Evolutionary conservation across 345 rosid genomes (phyloP).

Genomic region (Rhodomyrtus tomentosa): DNA sequence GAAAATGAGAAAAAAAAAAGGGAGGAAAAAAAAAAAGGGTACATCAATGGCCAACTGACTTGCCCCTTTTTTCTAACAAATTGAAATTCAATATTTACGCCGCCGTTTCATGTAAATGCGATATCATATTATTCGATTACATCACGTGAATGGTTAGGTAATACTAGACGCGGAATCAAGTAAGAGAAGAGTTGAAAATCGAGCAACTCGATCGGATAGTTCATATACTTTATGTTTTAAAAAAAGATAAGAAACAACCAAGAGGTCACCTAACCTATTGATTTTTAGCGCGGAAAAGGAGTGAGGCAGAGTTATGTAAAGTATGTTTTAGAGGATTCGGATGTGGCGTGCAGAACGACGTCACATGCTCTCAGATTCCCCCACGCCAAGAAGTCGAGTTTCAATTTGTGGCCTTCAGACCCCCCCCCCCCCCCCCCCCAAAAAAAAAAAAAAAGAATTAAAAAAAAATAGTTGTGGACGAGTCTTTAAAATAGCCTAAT

Average conservation of each 20-base stretch:
- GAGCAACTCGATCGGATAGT: not conserved
- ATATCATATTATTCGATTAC: not conserved
- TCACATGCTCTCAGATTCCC: not conserved
- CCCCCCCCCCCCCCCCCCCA: too few species aligned
- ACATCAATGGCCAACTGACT: too few species aligned
- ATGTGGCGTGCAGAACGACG: not conserved
- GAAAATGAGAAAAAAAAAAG: too few species aligned
- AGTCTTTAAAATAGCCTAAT: not conserved
- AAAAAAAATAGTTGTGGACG: too few species aligned
- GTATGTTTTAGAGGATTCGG: not conserved
- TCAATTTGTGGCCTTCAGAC: not conserved
- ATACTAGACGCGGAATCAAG: not conserved
- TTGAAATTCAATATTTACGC: not conserved
- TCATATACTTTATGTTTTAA: not conserved
- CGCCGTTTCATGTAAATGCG: rapidly evolving
- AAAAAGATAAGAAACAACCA: too few species aligned
- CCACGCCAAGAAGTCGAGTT: not conserved
- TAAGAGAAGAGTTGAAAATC: not conserved
- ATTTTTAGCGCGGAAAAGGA: not conserved
- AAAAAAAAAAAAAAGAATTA: too few species aligned
- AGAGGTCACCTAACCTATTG: not conserved
- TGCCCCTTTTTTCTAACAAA: not conserved
- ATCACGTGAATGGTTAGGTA: not conserved
- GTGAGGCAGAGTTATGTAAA: not conserved
- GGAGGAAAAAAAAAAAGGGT: too few species aligned